Evolutionary conservation across 2,329 filamentous ascomycete genomes (phyloP), one percentile per base, ranked within the genome.

Genomic region (Pestalotiopsis fici): DNA sequence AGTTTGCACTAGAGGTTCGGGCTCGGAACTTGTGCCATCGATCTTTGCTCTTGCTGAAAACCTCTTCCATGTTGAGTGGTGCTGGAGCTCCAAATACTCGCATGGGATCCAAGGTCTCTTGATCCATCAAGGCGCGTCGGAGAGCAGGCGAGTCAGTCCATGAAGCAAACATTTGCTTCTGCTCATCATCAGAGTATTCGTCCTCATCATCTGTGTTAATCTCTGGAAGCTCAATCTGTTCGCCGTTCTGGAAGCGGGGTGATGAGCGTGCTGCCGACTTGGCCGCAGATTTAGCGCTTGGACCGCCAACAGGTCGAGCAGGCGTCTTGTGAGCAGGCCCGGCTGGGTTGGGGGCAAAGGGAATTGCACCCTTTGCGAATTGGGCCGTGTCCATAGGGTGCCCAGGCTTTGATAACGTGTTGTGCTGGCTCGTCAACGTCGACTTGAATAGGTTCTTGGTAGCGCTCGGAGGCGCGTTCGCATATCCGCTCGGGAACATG

Each of bases 151-250:
- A 93, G 75, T 97, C 92, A 4, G 94, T 94, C 96, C 96, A 99
- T 7, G 89, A 88, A 2, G 94, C 93, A 18, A 93, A 88, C 65
- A 93, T 90, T 60, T 86, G 79, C 60, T 82, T 82, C 39, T 86
- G 86, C 39, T 82, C 82, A 6, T 82, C 82, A 15, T 89, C 87
- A 54, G 91, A 88, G 5, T 95, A 92, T 61, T 95, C 92, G 68
- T 97, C 93, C 74, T 97, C 95, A 35, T 94, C 94, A 77, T 99
- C 97, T 1, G 96, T 98, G 70, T 94, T 90, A 73, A 99, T 98
- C 73, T 99, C 96, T 0, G 96, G 95, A 3, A 99, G 88, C 72
- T 96, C 92, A 74, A 99, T 98, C 64, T 88, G 88, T 68, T 99
- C 96, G 69, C 95, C 94, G 73, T 94, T 95, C 69, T 91, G 92